Evolutionary conservation across 495 filamentous ascomycete species (phyloP), one percentile per base, ranked within the genome.

Genomic region (Parachaetomium inaequale): DNA sequence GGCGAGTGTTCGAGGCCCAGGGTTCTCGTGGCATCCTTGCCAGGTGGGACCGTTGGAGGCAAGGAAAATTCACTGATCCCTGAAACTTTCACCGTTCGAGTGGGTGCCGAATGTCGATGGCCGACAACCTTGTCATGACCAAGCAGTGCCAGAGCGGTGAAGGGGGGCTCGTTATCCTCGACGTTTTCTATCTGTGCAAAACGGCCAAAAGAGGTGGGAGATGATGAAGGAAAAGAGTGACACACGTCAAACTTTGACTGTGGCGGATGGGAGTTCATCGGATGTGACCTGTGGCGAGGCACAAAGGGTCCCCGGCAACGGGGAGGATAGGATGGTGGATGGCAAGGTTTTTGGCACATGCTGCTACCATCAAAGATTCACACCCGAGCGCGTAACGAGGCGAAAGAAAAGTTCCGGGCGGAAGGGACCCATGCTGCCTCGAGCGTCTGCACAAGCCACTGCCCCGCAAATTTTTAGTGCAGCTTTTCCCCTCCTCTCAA

Each of bases 401-500:
- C 17, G n/a, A n/a, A 46, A 45, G 17, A 31, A 47, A 45, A 58
- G 51, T 32, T 36, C 38, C 21, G 45, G 15, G 15, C 7, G 46
- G 32, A 42, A 10, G 34, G 46, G 36, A 32, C 59, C 59, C 59
- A 34, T 61, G 59, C 19, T 50, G 59, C 49, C 45, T 42, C 23
- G 32, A 55, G 52, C 52, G 52, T 38, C 15, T 23, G 29, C 69
- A 63, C 61, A 66, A 52, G 63, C 43, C 42, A 55, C 19, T 59
- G 57, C 57, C 57, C 57, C 57, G 57, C 70, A 72, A 72, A 66
- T 70, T 70, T 70, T 68, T 66, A 68, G 66, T 64, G 60, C 54
- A 63, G 67, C 69, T 55, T 65, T 61, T 71, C 68, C 69, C 69
- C 70, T 66, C 63, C 67, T n/a, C 68, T 70, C 68, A 72, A 70